Conservation (phyloP, 495 filamentous ascomycete species). For the Penicillium steckii region DNA sequence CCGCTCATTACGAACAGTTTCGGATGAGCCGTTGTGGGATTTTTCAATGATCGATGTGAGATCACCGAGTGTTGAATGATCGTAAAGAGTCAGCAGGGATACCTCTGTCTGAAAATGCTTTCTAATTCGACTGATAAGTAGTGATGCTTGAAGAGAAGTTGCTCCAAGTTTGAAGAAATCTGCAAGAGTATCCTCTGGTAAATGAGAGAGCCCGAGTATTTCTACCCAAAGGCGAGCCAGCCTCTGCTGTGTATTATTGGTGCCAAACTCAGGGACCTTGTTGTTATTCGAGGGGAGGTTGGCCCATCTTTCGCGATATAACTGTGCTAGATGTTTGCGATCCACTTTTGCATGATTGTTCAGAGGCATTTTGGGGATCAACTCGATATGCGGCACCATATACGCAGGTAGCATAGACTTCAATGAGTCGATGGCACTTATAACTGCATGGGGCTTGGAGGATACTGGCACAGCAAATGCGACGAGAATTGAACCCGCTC, state of each 20-base stretch:
- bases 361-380: constrained; percentile 13
- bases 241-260: not conserved
- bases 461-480: constrained; percentile 6
- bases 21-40: not conserved
- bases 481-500: constrained; percentile 10
- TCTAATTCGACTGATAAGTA: constrained; percentile 8
- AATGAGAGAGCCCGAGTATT: constrained; percentile 3
- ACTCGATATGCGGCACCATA: constrained; percentile 15
- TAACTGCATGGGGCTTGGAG: not conserved
- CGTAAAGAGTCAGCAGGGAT: constrained; percentile 8
- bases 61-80: not conserved
- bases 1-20: constrained; percentile 5
- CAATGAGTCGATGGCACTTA: not conserved
- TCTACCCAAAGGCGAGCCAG: constrained; percentile 2
- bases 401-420: constrained; percentile 5
- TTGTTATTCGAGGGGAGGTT: not conserved
- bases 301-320: constrained; percentile 2
- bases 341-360: constrained; percentile 18
- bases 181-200: not conserved
- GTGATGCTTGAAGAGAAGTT: constrained; percentile 11
- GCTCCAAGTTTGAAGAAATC: constrained; percentile 16
- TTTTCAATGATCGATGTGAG: not conserved
- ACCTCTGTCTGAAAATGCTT: not conserved
- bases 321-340: constrained; percentile 5
- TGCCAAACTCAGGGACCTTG: not conserved